These are phyloP conservation scores for Coemansia sp. DNA, from an alignment of 192 early-diverging fungal species.

Conservation along the genomic window DNA sequence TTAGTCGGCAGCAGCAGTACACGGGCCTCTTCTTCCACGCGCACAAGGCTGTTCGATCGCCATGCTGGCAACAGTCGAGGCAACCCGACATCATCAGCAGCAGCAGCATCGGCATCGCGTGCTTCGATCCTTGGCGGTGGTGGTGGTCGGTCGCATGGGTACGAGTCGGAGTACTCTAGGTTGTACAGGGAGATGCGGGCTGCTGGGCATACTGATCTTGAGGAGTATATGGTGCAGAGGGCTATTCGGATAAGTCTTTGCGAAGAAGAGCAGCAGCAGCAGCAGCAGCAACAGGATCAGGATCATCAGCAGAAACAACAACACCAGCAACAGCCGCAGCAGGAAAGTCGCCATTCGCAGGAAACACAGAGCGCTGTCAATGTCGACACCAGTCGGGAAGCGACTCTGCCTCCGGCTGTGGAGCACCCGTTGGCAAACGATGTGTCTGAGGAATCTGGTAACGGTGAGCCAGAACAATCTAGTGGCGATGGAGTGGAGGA, in stretches of 20 bases:
- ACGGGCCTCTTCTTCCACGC: not conserved
- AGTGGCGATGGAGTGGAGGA: too few relatives aligned
- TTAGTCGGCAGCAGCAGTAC: not conserved
- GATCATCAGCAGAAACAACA: slow-evolving; percentile 1
- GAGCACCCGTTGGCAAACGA: too few relatives aligned
- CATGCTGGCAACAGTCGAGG: not conserved
- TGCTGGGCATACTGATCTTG: slow-evolving; percentile 72
- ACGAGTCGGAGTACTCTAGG: not conserved
- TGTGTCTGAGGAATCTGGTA: too few relatives aligned
- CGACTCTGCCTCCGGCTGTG: too few relatives aligned
- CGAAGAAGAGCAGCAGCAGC: slow-evolving; percentile 58
- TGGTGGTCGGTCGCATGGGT: not conserved
- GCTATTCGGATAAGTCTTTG: slow-evolving; percentile 78
- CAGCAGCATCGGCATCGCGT: not conserved
- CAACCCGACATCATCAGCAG: not conserved
- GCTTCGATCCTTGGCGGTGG: not conserved
- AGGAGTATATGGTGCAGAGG: slow-evolving; percentile 92
- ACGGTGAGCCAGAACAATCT: too few relatives aligned
- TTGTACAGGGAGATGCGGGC: slow-evolving; percentile 64
- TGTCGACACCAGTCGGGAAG: not conserved
- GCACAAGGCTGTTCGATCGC: too few relatives aligned
- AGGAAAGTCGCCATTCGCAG: not conserved
- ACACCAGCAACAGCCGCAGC: slow-evolving; percentile 7
- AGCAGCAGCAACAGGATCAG: slow-evolving; percentile 21
- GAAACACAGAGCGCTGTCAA: not conserved